Evolutionary conservation across 352 stramenopile genomes (phyloP), one percentile per base, ranked within the genome.

Genomic region (Pythium phragmiticola): DNA sequence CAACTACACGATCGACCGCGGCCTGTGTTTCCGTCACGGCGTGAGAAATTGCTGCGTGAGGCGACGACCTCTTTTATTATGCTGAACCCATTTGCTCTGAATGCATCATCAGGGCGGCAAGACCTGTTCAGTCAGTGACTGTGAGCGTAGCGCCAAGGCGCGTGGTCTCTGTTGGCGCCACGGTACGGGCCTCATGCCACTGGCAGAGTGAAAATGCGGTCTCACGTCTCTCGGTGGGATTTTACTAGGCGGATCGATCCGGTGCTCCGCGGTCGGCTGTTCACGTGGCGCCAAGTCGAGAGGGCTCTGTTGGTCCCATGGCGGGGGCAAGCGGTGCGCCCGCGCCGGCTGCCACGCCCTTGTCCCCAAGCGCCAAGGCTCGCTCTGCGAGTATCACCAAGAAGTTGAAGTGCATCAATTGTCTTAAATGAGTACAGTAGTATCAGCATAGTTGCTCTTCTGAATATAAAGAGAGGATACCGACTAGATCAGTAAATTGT

Each of bases 1-100:
- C 53, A 80, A 80, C 57, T 84, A 84, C 64, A 84, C 76, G 39
- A 72, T 82, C 37, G 69, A 81, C 57, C 68, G 70, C 30, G 73
- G 75, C 2, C 71, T 78, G 4, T 84, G 76, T 49, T 84, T 77
- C 33, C 73, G 73, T 47, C 76, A 84, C 28, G 69, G 69, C 48
- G 54, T 60, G 13, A 41, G 41, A 16, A 12, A 12, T 30, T 30
- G 26, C 26, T 30, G 26, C 34, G 34, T 13, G 2, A 39, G 3
- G 11, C 11, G 7, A 6, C 11, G 34, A 39, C 34, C 11, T 39
- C 2, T 14, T 39, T 6, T 39, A 39, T 14, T 11, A 2, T 39
- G 7, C 11, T 14, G 34, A 13, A 6, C 34, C 2, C 7, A 11
- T 39, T 39, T 39, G 34, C 0, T 39, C 34, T 39, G 34, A 13